A percentile compares a stretch with the other conserved stretches of the same genome.
phyloP scores from a whole-genome alignment of 2,329 filamentous ascomycete species.

The Periconia digitata region DNA sequence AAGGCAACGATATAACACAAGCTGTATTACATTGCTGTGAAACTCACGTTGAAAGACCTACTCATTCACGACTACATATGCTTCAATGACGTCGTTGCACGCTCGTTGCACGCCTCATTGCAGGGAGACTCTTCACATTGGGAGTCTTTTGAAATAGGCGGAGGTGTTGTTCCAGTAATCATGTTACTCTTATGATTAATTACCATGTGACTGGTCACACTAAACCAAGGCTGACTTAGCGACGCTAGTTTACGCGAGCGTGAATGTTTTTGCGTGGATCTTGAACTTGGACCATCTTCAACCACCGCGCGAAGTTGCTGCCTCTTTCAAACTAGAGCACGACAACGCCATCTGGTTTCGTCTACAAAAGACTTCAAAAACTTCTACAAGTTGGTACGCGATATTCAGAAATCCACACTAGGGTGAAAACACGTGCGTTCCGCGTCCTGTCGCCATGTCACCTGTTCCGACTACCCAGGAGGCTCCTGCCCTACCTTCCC shows the following conservation, averaged over 20 bases:
- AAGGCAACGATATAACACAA: too few species aligned
- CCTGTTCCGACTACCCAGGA: slow-evolving; percentile 32
- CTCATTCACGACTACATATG: too few species aligned
- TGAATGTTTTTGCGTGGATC: slow-evolving; percentile 43
- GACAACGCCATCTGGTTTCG: slow-evolving; percentile 29
- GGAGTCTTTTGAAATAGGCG: too few species aligned
- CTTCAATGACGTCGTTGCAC: too few species aligned
- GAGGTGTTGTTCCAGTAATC: too few species aligned
- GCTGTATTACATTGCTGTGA: too few species aligned
- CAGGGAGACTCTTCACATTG: too few species aligned
- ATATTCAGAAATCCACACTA: not conserved
- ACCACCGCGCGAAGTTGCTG: slow-evolving; percentile 23
- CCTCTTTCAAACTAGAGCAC: slow-evolving; percentile 14
- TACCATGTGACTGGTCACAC: slow-evolving; percentile 30
- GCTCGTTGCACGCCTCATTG: too few species aligned
- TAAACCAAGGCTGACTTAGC: slow-evolving; percentile 27
- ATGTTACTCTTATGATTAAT: too few species aligned
- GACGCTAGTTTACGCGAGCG: slow-evolving; percentile 41
- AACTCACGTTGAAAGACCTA: too few species aligned
- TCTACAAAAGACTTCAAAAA: slow-evolving; percentile 11
- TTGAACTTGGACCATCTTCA: slow-evolving; percentile 22
- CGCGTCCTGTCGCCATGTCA: slow-evolving; percentile 34
- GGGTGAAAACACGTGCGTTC: slow-evolving; percentile 17
- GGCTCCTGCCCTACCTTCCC: slow-evolving; percentile 20
- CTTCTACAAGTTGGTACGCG: not conserved